Evolutionary conservation across 1,284 basidiomycete species (phyloP).

Genomic region (Puccinia coronata): DNA sequence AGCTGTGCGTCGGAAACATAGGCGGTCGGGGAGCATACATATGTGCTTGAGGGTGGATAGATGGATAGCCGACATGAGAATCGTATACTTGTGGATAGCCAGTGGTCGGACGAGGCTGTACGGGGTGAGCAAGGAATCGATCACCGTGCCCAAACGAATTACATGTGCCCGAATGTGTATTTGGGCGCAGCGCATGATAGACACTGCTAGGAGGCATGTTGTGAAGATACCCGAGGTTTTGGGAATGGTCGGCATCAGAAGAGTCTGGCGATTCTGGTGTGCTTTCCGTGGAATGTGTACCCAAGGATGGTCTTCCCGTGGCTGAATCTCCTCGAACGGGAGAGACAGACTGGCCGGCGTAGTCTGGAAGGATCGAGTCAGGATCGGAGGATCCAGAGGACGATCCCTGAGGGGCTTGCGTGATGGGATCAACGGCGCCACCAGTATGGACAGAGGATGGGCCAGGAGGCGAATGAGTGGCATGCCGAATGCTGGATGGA

Average conservation of each 20-base stretch:
- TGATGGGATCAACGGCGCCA: not conserved
- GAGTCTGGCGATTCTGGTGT: slow-evolving; percentile 13
- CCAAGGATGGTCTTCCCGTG: not conserved
- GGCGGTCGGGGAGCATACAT: not conserved
- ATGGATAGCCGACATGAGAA: not conserved
- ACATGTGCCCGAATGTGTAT: slow-evolving; percentile 29
- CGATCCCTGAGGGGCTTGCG: slow-evolving; percentile 11
- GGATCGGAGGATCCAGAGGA: slow-evolving; percentile 9
- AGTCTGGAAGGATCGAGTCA: not conserved
- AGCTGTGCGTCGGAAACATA: not conserved
- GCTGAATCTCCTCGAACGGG: not conserved
- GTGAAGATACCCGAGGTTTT: not conserved
- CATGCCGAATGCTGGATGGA: not conserved
- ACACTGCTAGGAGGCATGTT: not conserved
- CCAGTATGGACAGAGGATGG: not conserved
- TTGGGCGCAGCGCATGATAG: slow-evolving; percentile 6
- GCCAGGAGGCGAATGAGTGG: slow-evolving; percentile 15
- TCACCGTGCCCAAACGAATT: not conserved
- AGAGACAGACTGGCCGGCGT: not conserved
- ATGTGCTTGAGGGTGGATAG: not conserved
- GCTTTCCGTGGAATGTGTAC: slow-evolving; percentile 8
- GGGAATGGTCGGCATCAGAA: not conserved
- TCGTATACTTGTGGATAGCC: not conserved
- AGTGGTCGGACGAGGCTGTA: not conserved
- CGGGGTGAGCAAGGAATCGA: not conserved